Conservation (phyloP, 2,329 filamentous ascomycete species). For the Colletotrichum graminicola region DNA sequence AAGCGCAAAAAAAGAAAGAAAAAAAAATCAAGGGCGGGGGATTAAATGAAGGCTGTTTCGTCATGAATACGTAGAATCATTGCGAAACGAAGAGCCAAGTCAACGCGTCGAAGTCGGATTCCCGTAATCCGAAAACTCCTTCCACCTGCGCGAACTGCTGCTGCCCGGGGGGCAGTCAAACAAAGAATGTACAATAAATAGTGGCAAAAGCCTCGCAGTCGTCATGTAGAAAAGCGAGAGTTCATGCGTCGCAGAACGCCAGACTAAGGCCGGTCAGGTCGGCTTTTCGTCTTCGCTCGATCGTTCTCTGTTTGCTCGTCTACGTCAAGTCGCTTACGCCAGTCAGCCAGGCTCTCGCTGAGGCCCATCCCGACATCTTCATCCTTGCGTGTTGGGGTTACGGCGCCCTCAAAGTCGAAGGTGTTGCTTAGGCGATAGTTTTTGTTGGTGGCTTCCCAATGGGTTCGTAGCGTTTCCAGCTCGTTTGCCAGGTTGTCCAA, state of each 20-base stretch:
- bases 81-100: conserved; percentile 38
- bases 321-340: conserved; percentile 81
- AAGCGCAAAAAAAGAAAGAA: conserved; percentile 3
- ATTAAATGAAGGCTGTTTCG: conserved; percentile 39
- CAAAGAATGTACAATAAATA: conserved; percentile 38
- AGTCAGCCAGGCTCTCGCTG: conserved; percentile 81
- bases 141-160: conserved; percentile 10
- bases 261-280: conserved; percentile 42
- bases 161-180: conserved; percentile 13
- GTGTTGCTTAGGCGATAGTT: conserved; percentile 91
- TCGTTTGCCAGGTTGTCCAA: conserved; percentile 93
- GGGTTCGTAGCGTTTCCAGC: conserved; percentile 87
- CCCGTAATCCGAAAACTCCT: conserved; percentile 32
- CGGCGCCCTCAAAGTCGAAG: conserved; percentile 80
- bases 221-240: conserved; percentile 41
- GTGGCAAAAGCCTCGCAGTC: conserved; percentile 7
- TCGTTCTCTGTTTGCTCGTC: conserved; percentile 51
- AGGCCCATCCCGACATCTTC: conserved; percentile 64
- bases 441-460: conserved; percentile 97
- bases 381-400: conserved; percentile 53
- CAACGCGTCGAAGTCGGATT: conserved; percentile 28
- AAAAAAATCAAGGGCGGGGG: conserved; percentile 10
- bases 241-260: conserved; percentile 43
- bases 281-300: conserved; percentile 41
- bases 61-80: conserved; percentile 43